Evolutionary conservation across 108 stramenopile genomes (phyloP).

Genomic region (Asterionellopsis glacialis): DNA sequence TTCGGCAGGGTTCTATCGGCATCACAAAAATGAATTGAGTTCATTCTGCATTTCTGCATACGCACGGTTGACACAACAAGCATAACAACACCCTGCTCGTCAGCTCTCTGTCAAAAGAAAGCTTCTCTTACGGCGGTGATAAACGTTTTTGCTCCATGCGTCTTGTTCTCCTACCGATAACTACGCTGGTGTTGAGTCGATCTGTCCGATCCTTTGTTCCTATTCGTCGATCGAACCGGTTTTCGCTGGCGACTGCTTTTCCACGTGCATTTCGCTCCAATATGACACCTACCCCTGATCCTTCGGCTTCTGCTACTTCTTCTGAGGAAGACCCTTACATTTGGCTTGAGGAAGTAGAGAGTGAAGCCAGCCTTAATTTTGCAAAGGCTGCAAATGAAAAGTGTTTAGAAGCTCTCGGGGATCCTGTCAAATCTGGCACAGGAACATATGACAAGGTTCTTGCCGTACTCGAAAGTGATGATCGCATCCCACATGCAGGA

Average conservation of each 20-base stretch:
- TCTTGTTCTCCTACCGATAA: no score
- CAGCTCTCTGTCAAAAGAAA: no score
- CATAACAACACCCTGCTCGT: no score
- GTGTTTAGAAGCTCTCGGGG: slow-evolving; percentile 62
- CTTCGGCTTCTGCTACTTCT: not conserved
- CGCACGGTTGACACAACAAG: no score
- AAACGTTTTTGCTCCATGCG: no score
- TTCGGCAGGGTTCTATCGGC: no score
- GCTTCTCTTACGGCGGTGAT: no score
- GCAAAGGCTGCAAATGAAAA: slow-evolving; percentile 65
- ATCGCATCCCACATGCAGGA: slow-evolving; percentile 67
- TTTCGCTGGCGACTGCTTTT: not conserved
- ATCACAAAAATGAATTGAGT: no score
- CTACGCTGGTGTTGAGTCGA: not conserved
- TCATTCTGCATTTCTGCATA: no score
- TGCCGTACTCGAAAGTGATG: slow-evolving; percentile 61
- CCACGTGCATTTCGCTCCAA: not conserved
- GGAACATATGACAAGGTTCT: slow-evolving; percentile 59
- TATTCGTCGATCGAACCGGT: not conserved
- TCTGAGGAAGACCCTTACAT: slow-evolving; percentile 63
- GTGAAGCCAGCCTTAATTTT: slow-evolving; percentile 62
- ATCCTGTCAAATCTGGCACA: slow-evolving; percentile 47
- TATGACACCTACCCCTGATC: not conserved
- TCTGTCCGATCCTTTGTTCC: not conserved
- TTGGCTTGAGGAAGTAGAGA: slow-evolving; percentile 81